Percentiles rank a stretch among this genome's conserved stretches.
phyloP scores from a whole-genome alignment of 192 early-diverging fungal species.

The Dissophora globulifera region DNA sequence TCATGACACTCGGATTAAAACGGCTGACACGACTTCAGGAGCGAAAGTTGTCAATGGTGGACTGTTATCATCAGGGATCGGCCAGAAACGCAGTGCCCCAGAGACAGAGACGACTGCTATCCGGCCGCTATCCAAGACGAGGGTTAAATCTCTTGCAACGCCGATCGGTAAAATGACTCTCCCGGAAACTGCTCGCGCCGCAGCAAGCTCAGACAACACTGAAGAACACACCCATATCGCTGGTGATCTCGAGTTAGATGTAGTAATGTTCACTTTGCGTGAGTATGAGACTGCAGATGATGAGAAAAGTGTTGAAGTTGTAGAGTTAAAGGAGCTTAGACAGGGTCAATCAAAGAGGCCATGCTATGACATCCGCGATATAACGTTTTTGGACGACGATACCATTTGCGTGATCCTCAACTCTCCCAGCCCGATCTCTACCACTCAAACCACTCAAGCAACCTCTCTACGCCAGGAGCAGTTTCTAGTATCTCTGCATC shows the following conservation, averaged over 20 bases:
- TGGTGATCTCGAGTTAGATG: not conserved
- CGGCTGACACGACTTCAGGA: not conserved
- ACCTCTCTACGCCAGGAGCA: not conserved
- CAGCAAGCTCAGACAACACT: not conserved
- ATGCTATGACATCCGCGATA: slow-evolving; percentile 8
- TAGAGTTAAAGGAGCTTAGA: not conserved
- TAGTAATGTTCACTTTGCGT: slow-evolving; percentile 7
- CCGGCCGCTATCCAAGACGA: not conserved
- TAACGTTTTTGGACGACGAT: slow-evolving; percentile 19
- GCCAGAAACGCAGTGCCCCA: slow-evolving; percentile 12
- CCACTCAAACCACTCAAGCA: too few species aligned
- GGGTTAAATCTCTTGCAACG: not conserved
- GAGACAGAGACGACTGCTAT: not conserved
- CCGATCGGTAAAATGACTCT: not conserved
- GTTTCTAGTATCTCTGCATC: slow-evolving; percentile 11
- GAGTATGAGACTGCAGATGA: slow-evolving; percentile 4
- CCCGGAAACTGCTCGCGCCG: not conserved
- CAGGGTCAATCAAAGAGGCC: not conserved
- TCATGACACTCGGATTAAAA: too few species aligned
- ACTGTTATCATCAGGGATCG: too few species aligned
- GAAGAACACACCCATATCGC: too few species aligned
- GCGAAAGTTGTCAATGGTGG: too few species aligned
- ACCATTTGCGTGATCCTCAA: slow-evolving; percentile 7
- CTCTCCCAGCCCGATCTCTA: slow-evolving; percentile 1
- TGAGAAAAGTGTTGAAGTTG: not conserved